Base-by-base conservation (phyloP, 257 asterid genomes). In the Pogostemon cablin region DNA sequence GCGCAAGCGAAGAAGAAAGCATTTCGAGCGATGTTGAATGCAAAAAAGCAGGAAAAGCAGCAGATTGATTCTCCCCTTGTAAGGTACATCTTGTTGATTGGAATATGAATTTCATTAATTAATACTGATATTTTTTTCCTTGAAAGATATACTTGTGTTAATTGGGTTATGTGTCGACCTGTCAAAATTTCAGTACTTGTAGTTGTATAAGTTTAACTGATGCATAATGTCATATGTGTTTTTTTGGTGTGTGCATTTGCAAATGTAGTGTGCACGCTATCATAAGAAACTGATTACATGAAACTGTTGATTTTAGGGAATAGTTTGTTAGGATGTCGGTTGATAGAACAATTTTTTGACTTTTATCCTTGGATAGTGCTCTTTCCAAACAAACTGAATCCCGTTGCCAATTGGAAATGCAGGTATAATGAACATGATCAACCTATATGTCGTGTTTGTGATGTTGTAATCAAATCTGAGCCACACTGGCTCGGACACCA, bases 401-500 rank as follows among this genome's bases (percentile, higher is more conserved):
- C 38, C 20, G 17, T 58, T 46, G 59, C 72, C 50, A 58, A 42
- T 47, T 78, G 61, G 40, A 49, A 73, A 68, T 86, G 77, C 79
- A 93, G 98, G 91, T 93, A 90, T 50, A 87, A 87, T 72, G 97
- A 93, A 73, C 87, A 84, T 44, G 96, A 87, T 67, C 96, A 88
- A 69, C 89, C 80, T 43, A 78, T 90, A 37, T 93, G 98, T 79
- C 85, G 86, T 83, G 90, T 93, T 77, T 93, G 98, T 82, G 88
- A 90, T 9, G 76, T 87, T 67, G 79, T 81, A 57, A 44, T 93
- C 77, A 93, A 89, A 77, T 90, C 98, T 1, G 96, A 93, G 67
- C 80, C 91, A 32, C 85, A 73, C 57, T 93, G 98, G 98, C 95
- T 90, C 57, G 98, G 92, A 50, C 98, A 93, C 82, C 96, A 88